Percentiles rank a stretch among this genome's conserved stretches.
Evolutionary conservation across 305 asterid genomes (phyloP).

Genomic region (Fraxinus angustifolia): DNA sequence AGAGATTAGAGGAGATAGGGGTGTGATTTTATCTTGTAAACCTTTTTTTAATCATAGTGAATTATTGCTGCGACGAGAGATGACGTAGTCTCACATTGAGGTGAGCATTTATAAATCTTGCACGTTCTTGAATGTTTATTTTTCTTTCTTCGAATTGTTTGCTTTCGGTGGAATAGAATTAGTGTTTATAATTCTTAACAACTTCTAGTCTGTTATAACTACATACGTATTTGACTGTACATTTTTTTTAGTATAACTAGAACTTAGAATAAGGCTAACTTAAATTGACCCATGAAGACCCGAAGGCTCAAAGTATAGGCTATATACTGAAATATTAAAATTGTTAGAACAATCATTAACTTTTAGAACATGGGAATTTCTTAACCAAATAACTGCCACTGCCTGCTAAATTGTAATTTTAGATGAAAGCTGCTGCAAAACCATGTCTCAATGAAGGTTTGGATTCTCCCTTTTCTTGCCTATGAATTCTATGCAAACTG

Average conservation of each 20-base stretch:
- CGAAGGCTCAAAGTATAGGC: not conserved
- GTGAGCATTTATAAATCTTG: too few species aligned
- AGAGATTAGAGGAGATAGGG: too few species aligned
- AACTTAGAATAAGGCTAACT: not conserved
- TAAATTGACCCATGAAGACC: not conserved
- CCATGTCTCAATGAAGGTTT: not conserved
- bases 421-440: not conserved
- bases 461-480: not conserved
- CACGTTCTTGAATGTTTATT: too few species aligned
- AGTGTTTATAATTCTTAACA: too few species aligned
- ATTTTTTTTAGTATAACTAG: not conserved
- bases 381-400: not conserved
- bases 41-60: too few species aligned
- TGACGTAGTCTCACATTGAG: too few species aligned
- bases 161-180: too few species aligned
- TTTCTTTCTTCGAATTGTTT: too few species aligned
- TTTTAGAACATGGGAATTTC: not conserved
- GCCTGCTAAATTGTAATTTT: not conserved
- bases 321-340: not conserved
- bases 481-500: not conserved
- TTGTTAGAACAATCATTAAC: not conserved
- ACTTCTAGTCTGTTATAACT: not conserved
- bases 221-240: not conserved
- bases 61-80: too few species aligned
- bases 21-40: too few species aligned